Evolutionary conservation across 192 early-diverging fungal species (phyloP).

Genomic region (Dispira simplex): DNA sequence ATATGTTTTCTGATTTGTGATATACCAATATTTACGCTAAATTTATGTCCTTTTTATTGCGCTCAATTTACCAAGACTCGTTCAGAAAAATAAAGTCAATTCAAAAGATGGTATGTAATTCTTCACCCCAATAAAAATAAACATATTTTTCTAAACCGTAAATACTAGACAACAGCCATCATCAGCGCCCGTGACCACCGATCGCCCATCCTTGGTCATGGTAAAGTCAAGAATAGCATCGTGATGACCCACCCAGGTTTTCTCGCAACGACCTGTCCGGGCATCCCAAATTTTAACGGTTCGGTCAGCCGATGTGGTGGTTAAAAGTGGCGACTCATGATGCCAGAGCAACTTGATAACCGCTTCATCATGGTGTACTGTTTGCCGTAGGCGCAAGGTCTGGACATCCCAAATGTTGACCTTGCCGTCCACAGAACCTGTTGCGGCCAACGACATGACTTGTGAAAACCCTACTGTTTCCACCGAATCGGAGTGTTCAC

Average conservation of each 20-base stretch:
- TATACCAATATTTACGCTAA: too few relatives aligned
- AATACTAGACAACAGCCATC: slow-evolving; percentile 69
- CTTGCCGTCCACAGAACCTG: slow-evolving; percentile 75
- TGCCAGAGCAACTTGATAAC: slow-evolving; percentile 68
- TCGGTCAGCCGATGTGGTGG: slow-evolving; percentile 61
- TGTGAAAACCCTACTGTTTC: slow-evolving; percentile 77
- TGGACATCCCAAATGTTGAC: slow-evolving; percentile 88
- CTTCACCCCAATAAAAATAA: too few relatives aligned
- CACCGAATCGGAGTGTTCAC: slow-evolving; percentile 40
- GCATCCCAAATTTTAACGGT: slow-evolving; percentile 84
- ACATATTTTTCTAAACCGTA: neutral
- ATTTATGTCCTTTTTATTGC: too few relatives aligned
- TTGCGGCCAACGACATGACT: slow-evolving; percentile 51
- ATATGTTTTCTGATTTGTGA: too few relatives aligned
- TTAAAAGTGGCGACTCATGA: slow-evolving; percentile 46
- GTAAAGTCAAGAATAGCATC: slow-evolving; percentile 76
- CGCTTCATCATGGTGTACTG: slow-evolving; percentile 70
- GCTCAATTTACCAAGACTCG: too few relatives aligned
- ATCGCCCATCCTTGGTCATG: slow-evolving; percentile 48
- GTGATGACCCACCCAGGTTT: slow-evolving; percentile 68
- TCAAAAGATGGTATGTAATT: too few relatives aligned
- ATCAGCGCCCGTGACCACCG: slow-evolving; percentile 66
- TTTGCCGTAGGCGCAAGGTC: slow-evolving; percentile 64
- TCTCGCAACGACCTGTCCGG: slow-evolving; percentile 65
- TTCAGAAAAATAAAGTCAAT: too few relatives aligned